phyloP scores from a whole-genome alignment of 2,329 filamentous ascomycete species.

The Trichoderma citrinoviride region DNA sequence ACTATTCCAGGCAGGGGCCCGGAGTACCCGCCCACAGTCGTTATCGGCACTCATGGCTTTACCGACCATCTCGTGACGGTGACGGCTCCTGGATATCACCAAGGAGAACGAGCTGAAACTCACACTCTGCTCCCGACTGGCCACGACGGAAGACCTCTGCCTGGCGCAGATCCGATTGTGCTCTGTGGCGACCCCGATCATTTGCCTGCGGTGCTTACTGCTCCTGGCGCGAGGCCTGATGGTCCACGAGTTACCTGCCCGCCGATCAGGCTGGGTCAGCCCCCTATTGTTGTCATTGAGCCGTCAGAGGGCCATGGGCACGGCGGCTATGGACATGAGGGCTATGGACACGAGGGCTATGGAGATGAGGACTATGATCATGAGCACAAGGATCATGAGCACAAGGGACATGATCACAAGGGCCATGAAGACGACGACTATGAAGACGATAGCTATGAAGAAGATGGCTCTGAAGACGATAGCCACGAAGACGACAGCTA shows the following conservation, averaged over 20 bases:
- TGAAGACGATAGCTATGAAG: too few relatives aligned
- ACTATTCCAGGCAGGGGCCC: constrained; percentile 21
- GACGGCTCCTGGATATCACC: constrained; percentile 19
- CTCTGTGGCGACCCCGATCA: constrained; percentile 20
- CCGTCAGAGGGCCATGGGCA: neutral
- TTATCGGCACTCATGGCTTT: constrained; percentile 24
- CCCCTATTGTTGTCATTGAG: neutral
- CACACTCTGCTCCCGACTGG: constrained; percentile 25
- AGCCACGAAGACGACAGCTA: too few relatives aligned
- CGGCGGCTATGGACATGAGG: too few relatives aligned
- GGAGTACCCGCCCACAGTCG: constrained; percentile 22
- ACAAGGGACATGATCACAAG: too few relatives aligned
- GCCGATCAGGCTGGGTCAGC: neutral
- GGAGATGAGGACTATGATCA: neutral
- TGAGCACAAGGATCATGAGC: neutral
- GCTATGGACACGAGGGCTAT: too few relatives aligned
- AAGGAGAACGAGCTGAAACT: constrained; percentile 15
- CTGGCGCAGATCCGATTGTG: constrained; percentile 22
- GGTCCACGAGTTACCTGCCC: constrained; percentile 21
- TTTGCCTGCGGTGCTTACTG: constrained; percentile 7
- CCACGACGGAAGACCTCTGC: constrained; percentile 23
- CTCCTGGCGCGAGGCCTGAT: constrained; percentile 5
- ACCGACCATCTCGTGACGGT: constrained; percentile 22
- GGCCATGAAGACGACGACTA: too few relatives aligned
- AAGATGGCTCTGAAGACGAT: too few relatives aligned